phyloP scores from a whole-genome alignment of 257 asterid species.

The Petunia axillaris region DNA sequence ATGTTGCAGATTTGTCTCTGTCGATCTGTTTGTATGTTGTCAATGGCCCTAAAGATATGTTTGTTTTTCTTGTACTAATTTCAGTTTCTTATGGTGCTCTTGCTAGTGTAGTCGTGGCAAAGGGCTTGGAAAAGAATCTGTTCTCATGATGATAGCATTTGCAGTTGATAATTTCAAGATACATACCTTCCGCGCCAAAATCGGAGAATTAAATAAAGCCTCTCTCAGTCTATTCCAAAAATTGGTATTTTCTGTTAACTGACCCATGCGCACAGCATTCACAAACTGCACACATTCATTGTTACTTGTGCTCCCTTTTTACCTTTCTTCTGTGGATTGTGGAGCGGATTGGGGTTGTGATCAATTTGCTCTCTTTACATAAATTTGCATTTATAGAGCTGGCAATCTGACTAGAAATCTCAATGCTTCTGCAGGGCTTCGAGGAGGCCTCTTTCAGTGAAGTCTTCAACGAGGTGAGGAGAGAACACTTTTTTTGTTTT shows the following conservation, averaged over 20 bases:
- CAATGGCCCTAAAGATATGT: neutral
- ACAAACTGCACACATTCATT: neutral
- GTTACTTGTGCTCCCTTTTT: neutral
- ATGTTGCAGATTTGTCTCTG: neutral
- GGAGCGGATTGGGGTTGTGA: neutral
- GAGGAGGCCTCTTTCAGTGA: conserved; percentile 63
- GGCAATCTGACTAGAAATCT: neutral
- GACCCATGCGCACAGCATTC: neutral
- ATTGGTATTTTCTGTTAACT: conserved; percentile 48
- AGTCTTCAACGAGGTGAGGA: conserved; percentile 81
- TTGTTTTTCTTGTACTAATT: neutral
- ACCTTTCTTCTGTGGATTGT: neutral
- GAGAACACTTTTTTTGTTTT: conserved; percentile 12
- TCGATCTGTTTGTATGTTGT: neutral
- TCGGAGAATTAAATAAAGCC: conserved; percentile 75
- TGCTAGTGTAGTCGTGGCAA: conserved; percentile 74
- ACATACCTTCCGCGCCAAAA: conserved; percentile 64
- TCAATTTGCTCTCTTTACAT: neutral
- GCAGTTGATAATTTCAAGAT: conserved; percentile 67
- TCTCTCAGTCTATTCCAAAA: conserved; percentile 72
- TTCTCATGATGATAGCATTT: conserved; percentile 82
- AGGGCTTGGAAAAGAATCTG: conserved; percentile 84
- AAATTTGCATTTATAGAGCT: conserved; percentile 11
- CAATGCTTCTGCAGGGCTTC: conserved; percentile 61
- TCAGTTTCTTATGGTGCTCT: conserved; percentile 18